phyloP scores from a whole-genome alignment of 441 rosid species.

The Rhodomyrtus psidioides region DNA sequence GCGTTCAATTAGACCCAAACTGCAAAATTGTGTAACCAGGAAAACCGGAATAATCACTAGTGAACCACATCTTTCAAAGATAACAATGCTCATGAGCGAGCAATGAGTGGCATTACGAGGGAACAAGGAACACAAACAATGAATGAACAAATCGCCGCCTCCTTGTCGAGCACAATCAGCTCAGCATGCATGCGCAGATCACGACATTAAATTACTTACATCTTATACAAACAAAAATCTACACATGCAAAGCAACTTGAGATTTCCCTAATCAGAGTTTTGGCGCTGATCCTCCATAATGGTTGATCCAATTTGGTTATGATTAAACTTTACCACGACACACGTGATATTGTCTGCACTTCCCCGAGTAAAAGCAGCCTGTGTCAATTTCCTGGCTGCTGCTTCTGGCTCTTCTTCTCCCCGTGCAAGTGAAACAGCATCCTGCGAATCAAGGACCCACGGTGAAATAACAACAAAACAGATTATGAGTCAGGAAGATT shows the following conservation, averaged over 20 bases:
- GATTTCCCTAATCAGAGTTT: background rate
- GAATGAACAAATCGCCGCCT: background rate
- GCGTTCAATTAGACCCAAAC: background rate
- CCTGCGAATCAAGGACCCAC: conserved; percentile 29
- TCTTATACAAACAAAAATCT: background rate
- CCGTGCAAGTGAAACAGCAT: conserved; percentile 72
- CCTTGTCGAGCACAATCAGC: background rate
- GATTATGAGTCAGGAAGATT: background rate
- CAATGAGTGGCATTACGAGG: background rate
- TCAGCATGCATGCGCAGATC: background rate
- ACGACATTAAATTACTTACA: background rate
- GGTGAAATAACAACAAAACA: background rate
- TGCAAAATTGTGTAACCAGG: background rate
- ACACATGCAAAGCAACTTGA: background rate
- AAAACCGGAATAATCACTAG: background rate
- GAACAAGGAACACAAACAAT: background rate
- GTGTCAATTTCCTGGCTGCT: conserved; percentile 82
- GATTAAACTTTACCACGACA: conserved; percentile 83
- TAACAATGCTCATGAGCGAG: background rate
- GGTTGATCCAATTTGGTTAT: conserved; percentile 11
- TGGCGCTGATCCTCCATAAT: background rate
- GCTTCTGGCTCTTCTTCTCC: conserved; percentile 68
- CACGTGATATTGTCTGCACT: conserved; percentile 98
- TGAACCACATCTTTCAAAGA: background rate
- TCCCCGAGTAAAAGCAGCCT: conserved; percentile 77